Conservation (phyloP, 257 asterid species). For the Solanum sejunctum region DNA sequence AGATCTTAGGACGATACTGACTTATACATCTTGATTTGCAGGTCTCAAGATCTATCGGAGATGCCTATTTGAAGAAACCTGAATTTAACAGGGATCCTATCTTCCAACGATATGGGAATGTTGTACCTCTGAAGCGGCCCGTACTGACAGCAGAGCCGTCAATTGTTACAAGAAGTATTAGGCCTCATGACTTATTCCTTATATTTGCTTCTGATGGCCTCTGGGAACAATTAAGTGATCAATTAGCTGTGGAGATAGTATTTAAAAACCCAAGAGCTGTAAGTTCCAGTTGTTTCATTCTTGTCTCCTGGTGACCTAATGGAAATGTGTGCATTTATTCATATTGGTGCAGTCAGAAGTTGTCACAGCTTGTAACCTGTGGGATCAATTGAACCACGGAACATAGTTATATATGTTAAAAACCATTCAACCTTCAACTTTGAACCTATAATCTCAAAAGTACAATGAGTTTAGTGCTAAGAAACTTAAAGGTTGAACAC, state of each 20-base stretch:
- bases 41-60: slow-evolving; percentile 99
- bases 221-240: slow-evolving; percentile 87
- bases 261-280: slow-evolving; percentile 70
- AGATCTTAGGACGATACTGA: neutral
- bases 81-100: slow-evolving; percentile 71
- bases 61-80: slow-evolving; percentile 80
- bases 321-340: neutral
- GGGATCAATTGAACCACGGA: neutral
- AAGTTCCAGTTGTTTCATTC: slow-evolving; percentile 12
- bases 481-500: neutral
- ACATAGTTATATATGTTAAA: neutral
- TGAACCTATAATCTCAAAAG: neutral
- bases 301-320: neutral
- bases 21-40: slow-evolving; percentile 10
- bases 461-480: neutral
- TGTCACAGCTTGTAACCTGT: neutral
- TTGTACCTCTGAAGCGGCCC: slow-evolving; percentile 69
- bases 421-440: neutral
- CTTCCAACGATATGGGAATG: slow-evolving; percentile 42
- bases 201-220: slow-evolving; percentile 98
- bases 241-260: slow-evolving; percentile 76
- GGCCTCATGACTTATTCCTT: slow-evolving; percentile 67
- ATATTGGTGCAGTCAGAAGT: neutral
- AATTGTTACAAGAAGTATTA: slow-evolving; percentile 55
- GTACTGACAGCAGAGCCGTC: slow-evolving; percentile 87